phyloP scores from a whole-genome alignment of 1,284 basidiomycete species.

The Porphyrellus sp. region DNA sequence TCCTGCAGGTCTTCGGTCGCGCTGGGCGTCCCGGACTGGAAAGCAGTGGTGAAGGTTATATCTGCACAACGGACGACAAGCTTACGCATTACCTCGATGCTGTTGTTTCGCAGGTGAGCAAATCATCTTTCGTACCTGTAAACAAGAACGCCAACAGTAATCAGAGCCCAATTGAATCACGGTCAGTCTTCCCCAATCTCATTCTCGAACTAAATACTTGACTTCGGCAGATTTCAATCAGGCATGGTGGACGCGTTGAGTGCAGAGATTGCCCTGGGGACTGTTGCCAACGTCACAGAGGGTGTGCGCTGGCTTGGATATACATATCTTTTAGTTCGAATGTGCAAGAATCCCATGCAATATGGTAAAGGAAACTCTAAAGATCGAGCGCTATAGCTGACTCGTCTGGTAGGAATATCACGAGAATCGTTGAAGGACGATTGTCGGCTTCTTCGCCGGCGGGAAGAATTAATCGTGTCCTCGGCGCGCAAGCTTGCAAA shows the following conservation, averaged over 20 bases:
- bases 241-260: constrained; percentile 94
- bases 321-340: constrained; percentile 95
- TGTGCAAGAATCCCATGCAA: constrained; percentile 88
- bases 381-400: neutral
- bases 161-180: constrained; percentile 94
- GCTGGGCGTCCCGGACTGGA: constrained; percentile 97
- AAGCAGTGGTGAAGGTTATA: constrained; percentile 93
- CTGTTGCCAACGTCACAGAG: constrained; percentile 85
- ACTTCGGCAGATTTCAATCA: constrained; percentile 63
- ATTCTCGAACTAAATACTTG: constrained; percentile 11
- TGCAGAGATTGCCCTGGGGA: constrained; percentile 93
- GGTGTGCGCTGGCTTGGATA: constrained; percentile 96
- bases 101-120: constrained; percentile 77
- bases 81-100: constrained; percentile 89
- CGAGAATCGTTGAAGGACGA: constrained; percentile 75
- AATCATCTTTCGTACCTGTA: neutral
- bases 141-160: neutral
- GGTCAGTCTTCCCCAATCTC: constrained; percentile 46
- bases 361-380: constrained; percentile 62
- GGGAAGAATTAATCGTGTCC: constrained; percentile 67
- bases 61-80: constrained; percentile 93
- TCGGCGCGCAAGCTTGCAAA: constrained; percentile 75
- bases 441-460: constrained; percentile 73
- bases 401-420: constrained; percentile 61
- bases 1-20: constrained; percentile 95